These are phyloP conservation scores for Phanerodontia chrysosporium DNA, from an alignment of 768 basidiomycete genomes.

Conservation along the genomic window DNA sequence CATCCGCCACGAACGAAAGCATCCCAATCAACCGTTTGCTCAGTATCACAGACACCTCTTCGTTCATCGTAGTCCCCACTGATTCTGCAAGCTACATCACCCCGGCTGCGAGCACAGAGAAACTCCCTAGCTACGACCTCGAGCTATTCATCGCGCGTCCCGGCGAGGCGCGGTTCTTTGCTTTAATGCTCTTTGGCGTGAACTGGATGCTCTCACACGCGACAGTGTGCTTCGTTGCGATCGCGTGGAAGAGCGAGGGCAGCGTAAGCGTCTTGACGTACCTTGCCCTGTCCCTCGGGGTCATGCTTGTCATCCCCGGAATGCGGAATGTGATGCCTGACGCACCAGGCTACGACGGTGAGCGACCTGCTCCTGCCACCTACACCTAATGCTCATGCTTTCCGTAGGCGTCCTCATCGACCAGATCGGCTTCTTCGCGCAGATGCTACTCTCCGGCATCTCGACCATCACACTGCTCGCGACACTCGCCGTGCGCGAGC, in stretches of 20 bases:
- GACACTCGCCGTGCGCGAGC: conserved; percentile 39
- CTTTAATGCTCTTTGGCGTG: conserved; percentile 41
- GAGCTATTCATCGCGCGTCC: conserved; percentile 44
- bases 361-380: neutral
- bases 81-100: conserved; percentile 35
- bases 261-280: conserved; percentile 31
- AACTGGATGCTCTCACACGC: conserved; percentile 56
- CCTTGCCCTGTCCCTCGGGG: conserved; percentile 35
- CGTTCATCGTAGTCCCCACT: conserved; percentile 38
- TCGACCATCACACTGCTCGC: conserved; percentile 40
- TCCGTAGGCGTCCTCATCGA: conserved; percentile 6
- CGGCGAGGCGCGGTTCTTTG: conserved; percentile 38
- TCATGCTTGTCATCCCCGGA: conserved; percentile 45
- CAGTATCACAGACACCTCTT: conserved; percentile 42
- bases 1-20: conserved; percentile 28
- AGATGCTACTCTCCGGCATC: conserved; percentile 45
- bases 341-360: conserved; percentile 46
- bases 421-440: conserved; percentile 52
- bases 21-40: conserved; percentile 40
- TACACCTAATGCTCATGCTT: too few species aligned
- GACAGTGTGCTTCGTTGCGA: conserved; percentile 40
- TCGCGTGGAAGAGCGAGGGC: conserved; percentile 35
- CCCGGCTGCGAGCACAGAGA: conserved; percentile 10
- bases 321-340: conserved; percentile 54
- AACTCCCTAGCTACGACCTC: conserved; percentile 38